phyloP scores from a whole-genome alignment of 148 eudicot species.

The Cornus kousa region DNA sequence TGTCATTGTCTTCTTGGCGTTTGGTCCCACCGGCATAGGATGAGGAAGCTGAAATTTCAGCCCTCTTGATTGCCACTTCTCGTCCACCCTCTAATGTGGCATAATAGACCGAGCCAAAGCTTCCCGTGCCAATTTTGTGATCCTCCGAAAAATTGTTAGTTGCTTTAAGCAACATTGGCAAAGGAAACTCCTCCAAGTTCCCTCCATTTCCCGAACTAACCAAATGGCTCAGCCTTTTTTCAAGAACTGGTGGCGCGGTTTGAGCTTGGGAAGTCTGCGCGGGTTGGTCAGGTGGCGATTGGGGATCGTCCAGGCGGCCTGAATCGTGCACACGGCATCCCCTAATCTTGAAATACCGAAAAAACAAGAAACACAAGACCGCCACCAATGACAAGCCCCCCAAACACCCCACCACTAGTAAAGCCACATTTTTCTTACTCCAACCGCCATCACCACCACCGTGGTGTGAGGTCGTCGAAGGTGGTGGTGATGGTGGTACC shows the following conservation, averaged over 20 bases:
- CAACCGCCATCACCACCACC: slow-evolving; percentile 20
- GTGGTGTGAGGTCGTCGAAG: neutral
- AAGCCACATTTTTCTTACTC: slow-evolving; percentile 48
- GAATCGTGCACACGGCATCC: slow-evolving; percentile 79
- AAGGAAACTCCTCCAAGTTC: slow-evolving; percentile 58
- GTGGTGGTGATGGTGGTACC: slow-evolving; percentile 6
- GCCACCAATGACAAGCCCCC: slow-evolving; percentile 46
- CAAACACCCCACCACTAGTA: slow-evolving; percentile 63
- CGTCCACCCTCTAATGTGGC: slow-evolving; percentile 56
- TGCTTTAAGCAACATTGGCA: slow-evolving; percentile 41
- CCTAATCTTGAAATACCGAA: slow-evolving; percentile 26
- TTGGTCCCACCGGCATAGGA: slow-evolving; percentile 9
- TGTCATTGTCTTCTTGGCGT: slow-evolving; percentile 60
- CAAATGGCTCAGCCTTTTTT: slow-evolving; percentile 69
- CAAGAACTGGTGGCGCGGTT: slow-evolving; percentile 24
- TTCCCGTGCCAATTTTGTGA: slow-evolving; percentile 59
- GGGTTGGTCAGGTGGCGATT: neutral
- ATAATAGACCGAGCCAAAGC: slow-evolving; percentile 80
- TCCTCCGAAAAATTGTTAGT: slow-evolving; percentile 73
- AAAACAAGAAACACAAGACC: slow-evolving; percentile 27
- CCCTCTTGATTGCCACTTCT: slow-evolving; percentile 74
- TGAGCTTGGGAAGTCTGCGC: slow-evolving; percentile 11
- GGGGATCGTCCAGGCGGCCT: slow-evolving; percentile 53
- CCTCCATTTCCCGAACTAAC: slow-evolving; percentile 57
- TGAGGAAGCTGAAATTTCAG: slow-evolving; percentile 31